Conservation (phyloP, 2,329 filamentous ascomycete species). For the Apiospora pterosperma region DNA sequence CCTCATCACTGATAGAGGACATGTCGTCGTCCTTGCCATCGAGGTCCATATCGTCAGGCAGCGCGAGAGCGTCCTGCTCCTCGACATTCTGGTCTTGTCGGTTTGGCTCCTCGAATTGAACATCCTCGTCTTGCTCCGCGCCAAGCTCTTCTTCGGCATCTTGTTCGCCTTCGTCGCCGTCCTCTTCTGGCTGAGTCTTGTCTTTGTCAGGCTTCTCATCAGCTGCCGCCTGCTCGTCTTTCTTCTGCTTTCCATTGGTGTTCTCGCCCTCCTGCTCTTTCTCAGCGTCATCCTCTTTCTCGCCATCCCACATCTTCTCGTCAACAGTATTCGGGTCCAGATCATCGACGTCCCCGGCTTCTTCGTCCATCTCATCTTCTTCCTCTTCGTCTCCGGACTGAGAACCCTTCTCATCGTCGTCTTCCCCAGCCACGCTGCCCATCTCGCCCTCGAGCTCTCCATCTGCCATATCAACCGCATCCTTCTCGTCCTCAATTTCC, state of each 20-base stretch:
- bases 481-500: slow-evolving; percentile 75
- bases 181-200: slow-evolving; percentile 41
- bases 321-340: slow-evolving; percentile 87
- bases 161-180: slow-evolving; percentile 40
- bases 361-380: slow-evolving; percentile 79
- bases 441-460: slow-evolving; percentile 88
- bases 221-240: slow-evolving; percentile 56
- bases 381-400: slow-evolving; percentile 63
- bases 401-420: slow-evolving; percentile 57
- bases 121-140: slow-evolving; percentile 55
- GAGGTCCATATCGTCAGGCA: slow-evolving; percentile 85
- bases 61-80: slow-evolving; percentile 76
- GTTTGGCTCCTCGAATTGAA: slow-evolving; percentile 53
- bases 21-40: slow-evolving; percentile 59
- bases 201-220: slow-evolving; percentile 55
- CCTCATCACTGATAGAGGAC: slow-evolving; percentile 49
- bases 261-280: slow-evolving; percentile 78
- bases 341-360: slow-evolving; percentile 87
- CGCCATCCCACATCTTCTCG: slow-evolving; percentile 98
- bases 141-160: slow-evolving; percentile 58
- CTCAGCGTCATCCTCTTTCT: slow-evolving; percentile 72
- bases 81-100: slow-evolving; percentile 71
- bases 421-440: slow-evolving; percentile 60
- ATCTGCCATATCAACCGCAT: slow-evolving; percentile 88
- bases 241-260: slow-evolving; percentile 64